phyloP scores from a whole-genome alignment of 2,329 filamentous ascomycete species.

The Ceratocystis alfenasii region DNA sequence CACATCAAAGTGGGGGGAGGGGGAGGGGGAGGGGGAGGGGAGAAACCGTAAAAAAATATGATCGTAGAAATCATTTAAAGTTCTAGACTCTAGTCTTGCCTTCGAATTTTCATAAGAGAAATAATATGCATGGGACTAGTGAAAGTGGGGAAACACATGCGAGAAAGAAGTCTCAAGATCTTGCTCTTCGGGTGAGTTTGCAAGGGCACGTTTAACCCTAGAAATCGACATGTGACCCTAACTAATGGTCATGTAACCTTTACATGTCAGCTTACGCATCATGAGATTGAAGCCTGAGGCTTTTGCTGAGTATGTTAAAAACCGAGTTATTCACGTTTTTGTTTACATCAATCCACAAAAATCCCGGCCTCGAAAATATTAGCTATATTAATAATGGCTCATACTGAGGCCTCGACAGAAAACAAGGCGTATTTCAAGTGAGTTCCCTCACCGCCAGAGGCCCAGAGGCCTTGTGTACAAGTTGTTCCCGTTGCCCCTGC shows the following conservation, averaged over 20 bases:
- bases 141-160: not conserved
- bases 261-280: not conserved
- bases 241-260: not conserved
- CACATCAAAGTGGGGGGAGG: not conserved
- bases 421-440: slow-evolving; percentile 19
- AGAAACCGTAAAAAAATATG: not conserved
- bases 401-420: not conserved
- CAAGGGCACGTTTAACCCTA: not conserved
- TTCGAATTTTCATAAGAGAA: not conserved
- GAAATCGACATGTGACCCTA: not conserved
- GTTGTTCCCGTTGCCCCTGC: not conserved
- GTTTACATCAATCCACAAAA: not conserved
- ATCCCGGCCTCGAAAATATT: not conserved
- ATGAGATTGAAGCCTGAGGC: not conserved
- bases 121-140: not conserved
- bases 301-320: not conserved
- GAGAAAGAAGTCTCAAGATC: not conserved
- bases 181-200: not conserved
- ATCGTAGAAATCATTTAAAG: not conserved
- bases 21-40: not conserved
- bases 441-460: not conserved
- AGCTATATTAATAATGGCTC: not conserved
- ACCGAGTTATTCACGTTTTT: not conserved
- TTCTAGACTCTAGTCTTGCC: not conserved
- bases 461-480: too few species aligned